Base-by-base conservation (phyloP, 352 stramenopile species). In the Pythium angustatum region DNA sequence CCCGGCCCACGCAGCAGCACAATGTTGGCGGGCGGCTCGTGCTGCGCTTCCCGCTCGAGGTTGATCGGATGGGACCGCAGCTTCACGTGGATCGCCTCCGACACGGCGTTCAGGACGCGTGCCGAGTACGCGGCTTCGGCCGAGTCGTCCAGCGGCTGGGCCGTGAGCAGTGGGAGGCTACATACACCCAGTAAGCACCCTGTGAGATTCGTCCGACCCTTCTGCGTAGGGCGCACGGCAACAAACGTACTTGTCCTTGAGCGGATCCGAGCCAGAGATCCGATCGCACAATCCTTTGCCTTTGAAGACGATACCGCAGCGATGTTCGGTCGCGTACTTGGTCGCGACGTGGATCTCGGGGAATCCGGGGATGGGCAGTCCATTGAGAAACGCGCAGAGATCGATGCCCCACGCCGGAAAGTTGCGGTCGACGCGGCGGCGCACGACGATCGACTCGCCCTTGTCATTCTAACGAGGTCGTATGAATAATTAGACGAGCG, bases 261-360 rank as follows among this genome's bases (percentile, higher is more conserved):
- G 64, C n/a, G 87, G 87, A 49, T 96, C 87, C 0, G 87, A 93
- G 69, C 87, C 87, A 2, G 82, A 86, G 34, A 96, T 96, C 69
- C 89, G 88, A 71, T 94, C 87, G 59, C 83, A 92, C 10, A 96
- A 75, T 12, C 83, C 79, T 2, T 75, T 61, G 9, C 87, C 85
- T 49, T 93, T 91, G 58, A 96, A 96, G 26, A 94, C 84, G 67
- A 96, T 85, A 21, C 87, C 87, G 33, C 85, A 94, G 68, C 85
- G 84, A 56, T 96, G 87, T 66, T 96, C 87, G 9, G 87, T 96
- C 58, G 87, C 87, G 62, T 96, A 90, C 68, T 96, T 96, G 28
- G 78, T 90, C 43, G 79, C 81, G 12, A 96, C 76, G 27, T 73
- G 69, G 36, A 96, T 71, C 15, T 77, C 69, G 14, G 85, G 87